These are phyloP conservation scores for Agarophyton chilense DNA, from an alignment of 23 red algal genomes.

Conservation along the genomic window DNA sequence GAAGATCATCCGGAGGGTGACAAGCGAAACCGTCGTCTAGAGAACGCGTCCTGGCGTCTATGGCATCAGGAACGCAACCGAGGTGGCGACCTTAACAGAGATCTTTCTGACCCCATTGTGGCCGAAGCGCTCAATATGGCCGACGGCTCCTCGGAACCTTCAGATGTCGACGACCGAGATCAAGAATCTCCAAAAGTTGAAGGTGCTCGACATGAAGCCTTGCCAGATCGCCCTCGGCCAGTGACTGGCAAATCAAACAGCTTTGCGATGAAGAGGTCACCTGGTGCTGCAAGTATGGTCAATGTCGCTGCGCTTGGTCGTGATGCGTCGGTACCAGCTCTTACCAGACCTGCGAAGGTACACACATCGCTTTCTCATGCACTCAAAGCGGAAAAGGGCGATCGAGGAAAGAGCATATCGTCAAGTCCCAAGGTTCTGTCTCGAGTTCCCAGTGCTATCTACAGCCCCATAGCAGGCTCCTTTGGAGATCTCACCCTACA, in stretches of 20 bases:
- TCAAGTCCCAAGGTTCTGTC: neutral
- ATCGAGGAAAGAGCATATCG: neutral
- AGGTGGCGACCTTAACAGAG: conserved; percentile 77
- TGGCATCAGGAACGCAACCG: conserved; percentile 87
- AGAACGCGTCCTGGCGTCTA: conserved; percentile 95
- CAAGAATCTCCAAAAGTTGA: neutral
- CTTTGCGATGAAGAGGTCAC: neutral
- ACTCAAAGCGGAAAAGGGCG: neutral
- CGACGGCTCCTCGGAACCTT: neutral
- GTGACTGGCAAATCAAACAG: neutral
- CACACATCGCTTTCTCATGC: neutral
- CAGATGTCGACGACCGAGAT: neutral
- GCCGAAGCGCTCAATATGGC: conserved; percentile 19
- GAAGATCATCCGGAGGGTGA: conserved; percentile 39
- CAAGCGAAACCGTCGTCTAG: conserved; percentile 73
- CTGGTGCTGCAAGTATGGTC: conserved; percentile 37
- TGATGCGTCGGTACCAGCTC: neutral
- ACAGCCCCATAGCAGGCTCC: conserved; percentile 40
- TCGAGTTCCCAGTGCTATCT: conserved; percentile 8
- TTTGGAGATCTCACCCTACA: conserved; percentile 40
- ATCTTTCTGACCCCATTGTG: conserved; percentile 71
- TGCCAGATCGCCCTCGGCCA: neutral
- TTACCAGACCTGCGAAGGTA: neutral
- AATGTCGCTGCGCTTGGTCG: conserved; percentile 36
- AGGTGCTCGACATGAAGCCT: neutral